Conservation (phyloP, 306 rosid species). For the Fragaria iinumae region DNA sequence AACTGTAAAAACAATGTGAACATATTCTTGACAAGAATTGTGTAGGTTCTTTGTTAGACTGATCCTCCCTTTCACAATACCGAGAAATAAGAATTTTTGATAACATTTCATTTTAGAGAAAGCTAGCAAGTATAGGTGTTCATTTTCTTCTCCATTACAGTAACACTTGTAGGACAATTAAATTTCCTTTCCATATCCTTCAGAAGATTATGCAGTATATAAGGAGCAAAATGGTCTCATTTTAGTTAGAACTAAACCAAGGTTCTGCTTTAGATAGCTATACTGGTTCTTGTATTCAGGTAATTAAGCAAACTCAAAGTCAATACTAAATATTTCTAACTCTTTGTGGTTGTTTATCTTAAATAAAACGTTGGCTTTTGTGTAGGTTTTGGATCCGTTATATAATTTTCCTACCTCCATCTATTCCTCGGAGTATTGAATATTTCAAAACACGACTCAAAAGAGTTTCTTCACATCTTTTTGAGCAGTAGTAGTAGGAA, state of each 20-base stretch:
- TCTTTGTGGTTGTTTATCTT: background rate
- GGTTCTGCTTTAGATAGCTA: background rate
- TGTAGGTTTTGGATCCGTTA: background rate
- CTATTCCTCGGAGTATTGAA: too few relatives aligned
- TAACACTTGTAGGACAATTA: background rate
- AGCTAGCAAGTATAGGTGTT: background rate
- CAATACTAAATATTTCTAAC: background rate
- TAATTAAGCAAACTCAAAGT: background rate
- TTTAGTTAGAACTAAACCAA: background rate
- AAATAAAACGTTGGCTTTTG: background rate
- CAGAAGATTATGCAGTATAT: too few relatives aligned
- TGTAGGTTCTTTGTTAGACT: background rate
- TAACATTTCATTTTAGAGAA: background rate
- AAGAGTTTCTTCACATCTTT: background rate
- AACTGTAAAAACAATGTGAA: background rate
- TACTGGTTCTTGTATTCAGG: background rate
- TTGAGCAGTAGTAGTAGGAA: background rate
- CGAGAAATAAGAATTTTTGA: background rate
- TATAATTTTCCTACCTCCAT: too few relatives aligned
- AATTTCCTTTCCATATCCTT: too few relatives aligned
- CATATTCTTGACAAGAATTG: background rate
- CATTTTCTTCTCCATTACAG: slow-evolving; percentile 30
- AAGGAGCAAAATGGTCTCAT: too few relatives aligned
- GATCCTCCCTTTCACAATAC: background rate
- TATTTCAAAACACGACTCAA: background rate